phyloP scores from a whole-genome alignment of 1,284 basidiomycete genomes.

The Ceratobasidium sp. region DNA sequence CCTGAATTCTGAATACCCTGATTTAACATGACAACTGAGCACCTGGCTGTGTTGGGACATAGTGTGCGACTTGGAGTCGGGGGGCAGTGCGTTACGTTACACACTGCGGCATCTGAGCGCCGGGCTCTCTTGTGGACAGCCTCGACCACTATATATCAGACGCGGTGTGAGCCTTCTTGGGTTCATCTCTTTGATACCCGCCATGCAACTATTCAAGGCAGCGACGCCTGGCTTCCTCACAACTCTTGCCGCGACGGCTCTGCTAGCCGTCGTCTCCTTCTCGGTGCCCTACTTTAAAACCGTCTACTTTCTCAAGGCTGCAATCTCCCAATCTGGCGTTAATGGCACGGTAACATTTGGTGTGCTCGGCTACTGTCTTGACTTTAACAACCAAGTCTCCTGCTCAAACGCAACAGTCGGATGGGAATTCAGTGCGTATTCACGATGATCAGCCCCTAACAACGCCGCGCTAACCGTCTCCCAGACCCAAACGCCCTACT shows the following conservation, averaged over 20 bases:
- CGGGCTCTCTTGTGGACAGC: constrained; percentile 4
- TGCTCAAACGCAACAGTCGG: constrained; percentile 84
- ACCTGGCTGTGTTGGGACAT: background rate
- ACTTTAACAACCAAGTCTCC: constrained; percentile 64
- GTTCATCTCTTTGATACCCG: background rate
- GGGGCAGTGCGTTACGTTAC: constrained; percentile 18
- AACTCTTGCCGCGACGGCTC: constrained; percentile 74
- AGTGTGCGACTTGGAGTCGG: background rate
- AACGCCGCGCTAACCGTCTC: constrained; percentile 6
- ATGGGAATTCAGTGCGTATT: constrained; percentile 78
- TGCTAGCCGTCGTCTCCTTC: constrained; percentile 86
- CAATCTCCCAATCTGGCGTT: constrained; percentile 61
- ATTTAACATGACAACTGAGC: background rate
- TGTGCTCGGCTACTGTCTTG: constrained; percentile 83
- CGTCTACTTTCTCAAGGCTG: constrained; percentile 84
- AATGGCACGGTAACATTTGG: constrained; percentile 80
- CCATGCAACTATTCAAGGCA: constrained; percentile 64
- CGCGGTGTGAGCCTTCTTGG: background rate
- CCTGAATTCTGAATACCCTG: constrained; percentile 11
- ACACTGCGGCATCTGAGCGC: constrained; percentile 24
- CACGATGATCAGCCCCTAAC: background rate
- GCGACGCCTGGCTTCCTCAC: constrained; percentile 87
- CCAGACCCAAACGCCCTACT: constrained; percentile 83
- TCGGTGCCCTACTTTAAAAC: constrained; percentile 86
- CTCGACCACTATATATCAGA: constrained; percentile 35